Evolutionary conservation across 257 asterid species (phyloP), one percentile per base, ranked within the genome.

Genomic region (Lycium barbarum): DNA sequence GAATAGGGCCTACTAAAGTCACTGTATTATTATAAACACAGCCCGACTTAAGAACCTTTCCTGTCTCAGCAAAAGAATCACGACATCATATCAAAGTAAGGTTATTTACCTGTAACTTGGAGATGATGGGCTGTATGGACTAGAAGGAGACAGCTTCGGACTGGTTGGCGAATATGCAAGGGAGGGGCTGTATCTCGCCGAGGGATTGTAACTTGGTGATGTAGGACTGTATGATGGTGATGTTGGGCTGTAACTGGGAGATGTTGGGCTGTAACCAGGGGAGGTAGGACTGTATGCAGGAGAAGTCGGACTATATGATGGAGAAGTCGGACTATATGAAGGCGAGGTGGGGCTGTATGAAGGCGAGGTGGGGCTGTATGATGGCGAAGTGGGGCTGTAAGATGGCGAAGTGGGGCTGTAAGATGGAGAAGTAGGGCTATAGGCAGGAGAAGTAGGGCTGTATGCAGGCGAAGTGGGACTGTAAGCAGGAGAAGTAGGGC

Each of bases 41-140:
- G 35, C 62, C 62, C 45, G 51, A 51, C 20, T 49, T 76, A 74
- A 49, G 45, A 76, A 13, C 22, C 40, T 49, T 22, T 14, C 22
- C 26, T 76, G 65, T 33, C 47, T 74, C 26, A 2, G 47, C 79
- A 70, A 22, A 62, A 38, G 78, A 51, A 51, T 76, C 20, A 26
- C 22, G 38, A 76, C 65, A 76, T 47, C 26, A 47, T 76, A 33
- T 51, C 65, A 70, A 11, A 15, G 14, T 9, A 22, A 36, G 43
- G 13, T 59, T 61, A 84, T 59, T 72, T 91, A 97, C 99, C 98
- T 97, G 94, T 95, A 97, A 84, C 94, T 94, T 73, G 99, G 99
- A 58, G 99, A 96, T 38, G 99, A 93, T 13, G 98, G 98, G 87
- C 98, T 96, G 91, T 95, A 95, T 11, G 97, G 99, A 86, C 98